phyloP scores from a whole-genome alignment of 352 stramenopile genomes.

The Phytophthora sojae region DNA sequence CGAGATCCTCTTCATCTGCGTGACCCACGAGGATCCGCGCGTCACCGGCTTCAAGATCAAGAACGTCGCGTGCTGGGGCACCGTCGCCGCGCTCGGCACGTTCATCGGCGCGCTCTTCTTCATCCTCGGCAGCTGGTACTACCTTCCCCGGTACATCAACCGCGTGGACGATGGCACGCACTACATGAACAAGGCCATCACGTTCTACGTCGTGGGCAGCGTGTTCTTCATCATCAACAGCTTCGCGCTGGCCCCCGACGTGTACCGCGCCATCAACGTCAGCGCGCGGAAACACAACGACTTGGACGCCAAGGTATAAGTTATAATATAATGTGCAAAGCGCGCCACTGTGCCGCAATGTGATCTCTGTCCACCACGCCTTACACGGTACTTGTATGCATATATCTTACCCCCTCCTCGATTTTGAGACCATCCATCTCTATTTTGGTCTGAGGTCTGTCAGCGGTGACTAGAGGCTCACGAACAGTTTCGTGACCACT shows the following conservation, averaged over 20 bases:
- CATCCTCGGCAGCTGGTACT: conserved; percentile 84
- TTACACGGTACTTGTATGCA: too few species aligned
- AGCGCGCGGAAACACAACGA: conserved; percentile 18
- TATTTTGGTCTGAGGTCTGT: conserved; percentile 13
- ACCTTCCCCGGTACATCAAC: conserved; percentile 80
- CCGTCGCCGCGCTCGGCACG: conserved; percentile 54
- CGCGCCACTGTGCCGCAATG: conserved; percentile 5
- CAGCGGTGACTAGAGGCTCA: not conserved
- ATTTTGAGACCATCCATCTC: conserved; percentile 17
- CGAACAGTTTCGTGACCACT: not conserved
- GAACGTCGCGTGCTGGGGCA: conserved; percentile 68
- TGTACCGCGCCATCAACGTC: conserved; percentile 54
- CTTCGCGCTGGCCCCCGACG: conserved; percentile 62
- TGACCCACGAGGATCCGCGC: conserved; percentile 63
- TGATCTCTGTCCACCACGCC: conserved; percentile 5
- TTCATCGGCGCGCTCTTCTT: conserved; percentile 76
- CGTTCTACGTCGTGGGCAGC: conserved; percentile 76
- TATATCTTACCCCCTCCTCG: too few species aligned
- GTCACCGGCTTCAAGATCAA: conserved; percentile 55
- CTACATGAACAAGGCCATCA: conserved; percentile 84
- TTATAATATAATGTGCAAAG: conserved; percentile 31
- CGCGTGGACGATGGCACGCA: conserved; percentile 59
- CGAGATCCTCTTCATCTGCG: conserved; percentile 72
- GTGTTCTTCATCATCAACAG: conserved; percentile 83
- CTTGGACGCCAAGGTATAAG: conserved; percentile 36